These are phyloP conservation scores for Erythrobasidium hasegawianum DNA, from an alignment of 1,284 basidiomycete genomes.

Conservation along the genomic window DNA sequence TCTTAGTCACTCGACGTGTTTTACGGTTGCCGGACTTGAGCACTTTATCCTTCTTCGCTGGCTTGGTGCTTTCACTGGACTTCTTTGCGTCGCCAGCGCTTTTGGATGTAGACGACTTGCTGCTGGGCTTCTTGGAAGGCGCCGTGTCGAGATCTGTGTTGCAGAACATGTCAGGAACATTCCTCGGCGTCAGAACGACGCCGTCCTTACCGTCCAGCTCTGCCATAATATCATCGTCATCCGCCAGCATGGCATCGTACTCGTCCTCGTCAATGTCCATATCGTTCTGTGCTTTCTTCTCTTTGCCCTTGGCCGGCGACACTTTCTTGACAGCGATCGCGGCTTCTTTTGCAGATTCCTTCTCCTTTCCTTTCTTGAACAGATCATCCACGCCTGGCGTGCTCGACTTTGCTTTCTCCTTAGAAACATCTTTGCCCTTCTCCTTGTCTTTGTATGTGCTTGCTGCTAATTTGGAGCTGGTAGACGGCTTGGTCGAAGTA, in stretches of 20 bases:
- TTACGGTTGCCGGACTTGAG: constrained; percentile 17
- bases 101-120: constrained; percentile 1
- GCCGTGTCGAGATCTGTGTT: background rate
- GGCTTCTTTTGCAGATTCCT: background rate
- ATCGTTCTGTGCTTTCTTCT: constrained; percentile 6
- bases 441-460: constrained; percentile 13
- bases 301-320: background rate
- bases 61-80: background rate
- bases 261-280: constrained; percentile 11
- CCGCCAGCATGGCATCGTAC: constrained; percentile 21
- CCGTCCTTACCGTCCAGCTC: constrained; percentile 19
- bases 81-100: background rate
- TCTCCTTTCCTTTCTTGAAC: constrained; percentile 12
- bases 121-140: background rate
- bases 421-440: background rate
- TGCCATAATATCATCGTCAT: constrained; percentile 34
- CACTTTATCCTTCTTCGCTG: constrained; percentile 12
- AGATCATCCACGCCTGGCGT: constrained; percentile 19
- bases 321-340: background rate
- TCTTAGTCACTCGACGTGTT: constrained; percentile 19
- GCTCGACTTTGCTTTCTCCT: background rate
- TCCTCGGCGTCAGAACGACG: background rate
- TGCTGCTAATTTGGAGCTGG: background rate
- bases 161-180: background rate
- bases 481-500: constrained; percentile 8